A percentile compares a stretch with the other conserved stretches of the same genome.
These are phyloP conservation scores for Boechera divaricarpa DNA, from an alignment of 345 rosid species.

Conservation along the genomic window DNA sequence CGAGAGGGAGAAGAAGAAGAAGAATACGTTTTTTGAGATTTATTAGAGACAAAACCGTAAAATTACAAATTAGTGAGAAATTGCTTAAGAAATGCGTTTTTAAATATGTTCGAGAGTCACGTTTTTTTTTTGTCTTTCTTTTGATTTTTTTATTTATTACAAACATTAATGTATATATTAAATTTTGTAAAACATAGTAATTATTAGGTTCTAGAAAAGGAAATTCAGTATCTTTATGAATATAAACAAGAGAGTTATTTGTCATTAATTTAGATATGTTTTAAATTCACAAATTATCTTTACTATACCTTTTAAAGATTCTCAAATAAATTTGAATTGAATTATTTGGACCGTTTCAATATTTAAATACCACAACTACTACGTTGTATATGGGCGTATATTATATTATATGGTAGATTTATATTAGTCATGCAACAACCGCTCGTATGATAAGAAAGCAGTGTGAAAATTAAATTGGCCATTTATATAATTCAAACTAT, in stretches of 20 bases:
- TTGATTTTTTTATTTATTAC: neutral
- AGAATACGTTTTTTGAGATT: slow-evolving; percentile 26
- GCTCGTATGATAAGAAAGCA: slow-evolving; percentile 7
- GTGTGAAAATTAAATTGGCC: slow-evolving; percentile 10
- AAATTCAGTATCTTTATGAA: neutral
- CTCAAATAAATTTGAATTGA: slow-evolving; percentile 2
- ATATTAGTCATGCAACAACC: slow-evolving; percentile 40
- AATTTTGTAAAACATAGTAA: neutral
- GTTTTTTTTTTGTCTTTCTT: slow-evolving; percentile 22
- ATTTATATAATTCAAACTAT: slow-evolving; percentile 1
- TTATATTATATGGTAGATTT: slow-evolving; percentile 18
- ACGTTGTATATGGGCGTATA: slow-evolving; percentile 18
- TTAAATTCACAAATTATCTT: neutral
- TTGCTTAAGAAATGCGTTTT: slow-evolving; percentile 18
- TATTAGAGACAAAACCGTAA: slow-evolving; percentile 34
- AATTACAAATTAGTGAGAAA: slow-evolving; percentile 27
- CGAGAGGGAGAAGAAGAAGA: neutral
- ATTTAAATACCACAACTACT: slow-evolving; percentile 20
- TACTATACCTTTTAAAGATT: slow-evolving; percentile 7
- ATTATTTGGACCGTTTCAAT: slow-evolving; percentile 38
- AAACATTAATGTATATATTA: neutral
- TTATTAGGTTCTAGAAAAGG: neutral
- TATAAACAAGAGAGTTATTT: slow-evolving; percentile 10
- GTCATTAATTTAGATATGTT: neutral
- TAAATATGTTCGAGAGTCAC: slow-evolving; percentile 30